Evolutionary conservation across 257 asterid species (phyloP).

Genomic region (Nemophila menziesii): DNA sequence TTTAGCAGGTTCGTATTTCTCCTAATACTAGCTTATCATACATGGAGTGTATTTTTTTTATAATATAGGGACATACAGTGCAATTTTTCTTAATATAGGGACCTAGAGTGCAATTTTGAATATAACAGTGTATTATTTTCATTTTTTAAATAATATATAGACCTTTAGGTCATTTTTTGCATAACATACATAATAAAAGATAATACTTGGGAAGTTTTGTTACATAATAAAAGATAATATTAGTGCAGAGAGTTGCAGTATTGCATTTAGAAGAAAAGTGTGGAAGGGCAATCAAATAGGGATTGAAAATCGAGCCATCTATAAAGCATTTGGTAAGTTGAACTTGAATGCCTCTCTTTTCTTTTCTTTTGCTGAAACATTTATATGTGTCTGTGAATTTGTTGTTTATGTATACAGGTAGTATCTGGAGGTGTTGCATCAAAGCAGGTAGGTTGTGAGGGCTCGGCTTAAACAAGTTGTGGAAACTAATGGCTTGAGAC

Average conservation of each 20-base stretch:
- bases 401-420: conserved; percentile 40
- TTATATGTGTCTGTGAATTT: conserved; percentile 3
- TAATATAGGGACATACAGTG: too few relatives aligned
- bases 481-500: conserved; percentile 52
- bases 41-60: too few relatives aligned
- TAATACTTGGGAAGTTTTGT: too few relatives aligned
- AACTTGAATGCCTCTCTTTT: conserved; percentile 3
- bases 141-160: too few relatives aligned
- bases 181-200: too few relatives aligned
- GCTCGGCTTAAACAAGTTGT: conserved; percentile 51
- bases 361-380: not conserved
- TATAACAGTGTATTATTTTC: too few relatives aligned
- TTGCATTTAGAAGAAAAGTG: conserved; percentile 87
- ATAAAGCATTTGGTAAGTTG: conserved; percentile 58
- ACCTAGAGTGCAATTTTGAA: too few relatives aligned
- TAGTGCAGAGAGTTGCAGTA: conserved; percentile 75
- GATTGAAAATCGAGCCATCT: conserved; percentile 70
- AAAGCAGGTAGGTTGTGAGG: conserved; percentile 66
- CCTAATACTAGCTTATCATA: too few relatives aligned
- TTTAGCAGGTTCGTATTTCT: too few relatives aligned
- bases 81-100: too few relatives aligned
- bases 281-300: conserved; percentile 83
- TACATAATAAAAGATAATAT: not conserved
- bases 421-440: conserved; percentile 98
- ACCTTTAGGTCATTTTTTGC: too few relatives aligned